phyloP scores from a whole-genome alignment of 352 stramenopile species.

The Pythium aristosporum region DNA sequence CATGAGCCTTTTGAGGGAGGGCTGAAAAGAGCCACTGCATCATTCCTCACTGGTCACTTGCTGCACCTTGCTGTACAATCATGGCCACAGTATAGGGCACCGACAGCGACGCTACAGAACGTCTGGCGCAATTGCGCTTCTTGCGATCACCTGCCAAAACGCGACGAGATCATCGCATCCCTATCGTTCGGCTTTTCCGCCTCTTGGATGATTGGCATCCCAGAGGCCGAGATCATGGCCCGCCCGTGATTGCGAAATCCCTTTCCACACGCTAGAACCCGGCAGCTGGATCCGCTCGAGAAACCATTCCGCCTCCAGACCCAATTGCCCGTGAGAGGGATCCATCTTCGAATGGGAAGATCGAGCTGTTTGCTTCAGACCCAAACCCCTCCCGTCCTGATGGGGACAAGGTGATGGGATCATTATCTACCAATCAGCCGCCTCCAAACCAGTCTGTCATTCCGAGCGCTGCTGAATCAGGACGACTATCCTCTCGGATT shows the following conservation, averaged over 20 bases:
- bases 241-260: slow-evolving; percentile 16
- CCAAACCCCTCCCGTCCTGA: slow-evolving; percentile 3
- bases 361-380: slow-evolving; percentile 19
- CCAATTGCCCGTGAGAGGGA: background rate
- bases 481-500: slow-evolving; percentile 17
- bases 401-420: slow-evolving; percentile 15
- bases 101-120: no score
- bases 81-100: no score
- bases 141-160: no score
- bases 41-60: no score
- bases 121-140: no score
- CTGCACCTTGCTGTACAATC: no score
- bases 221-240: slow-evolving; percentile 5
- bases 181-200: slow-evolving; percentile 2
- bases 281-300: background rate
- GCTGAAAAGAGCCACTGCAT: no score
- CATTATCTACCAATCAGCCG: slow-evolving; percentile 24
- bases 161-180: no score
- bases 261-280: background rate
- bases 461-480: slow-evolving; percentile 13
- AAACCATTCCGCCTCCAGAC: slow-evolving; percentile 25
- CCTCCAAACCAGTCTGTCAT: slow-evolving; percentile 11
- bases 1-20: no score
- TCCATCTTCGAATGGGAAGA: background rate
- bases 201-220: slow-evolving; percentile 4